Conservation (phyloP, 1,284 basidiomycete species). For the Boletus chippewaensis region DNA sequence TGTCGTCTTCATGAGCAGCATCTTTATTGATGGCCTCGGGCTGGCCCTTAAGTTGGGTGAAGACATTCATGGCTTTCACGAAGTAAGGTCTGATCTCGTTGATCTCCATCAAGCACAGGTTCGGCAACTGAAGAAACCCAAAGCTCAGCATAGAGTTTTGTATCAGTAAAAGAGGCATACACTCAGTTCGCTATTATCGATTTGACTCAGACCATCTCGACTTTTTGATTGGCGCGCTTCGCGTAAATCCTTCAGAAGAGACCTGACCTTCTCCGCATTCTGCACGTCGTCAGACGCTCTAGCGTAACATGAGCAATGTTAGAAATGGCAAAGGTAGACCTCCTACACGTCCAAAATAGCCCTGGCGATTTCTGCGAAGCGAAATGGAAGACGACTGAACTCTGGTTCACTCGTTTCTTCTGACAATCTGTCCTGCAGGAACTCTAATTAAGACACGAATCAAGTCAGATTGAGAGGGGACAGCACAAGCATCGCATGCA, state of each 20-base stretch:
- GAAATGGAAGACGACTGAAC: slow-evolving; percentile 76
- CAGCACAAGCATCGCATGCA: slow-evolving; percentile 1
- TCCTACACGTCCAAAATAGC: slow-evolving; percentile 83
- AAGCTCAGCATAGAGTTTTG: slow-evolving; percentile 3
- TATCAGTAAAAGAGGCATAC: slow-evolving; percentile 39
- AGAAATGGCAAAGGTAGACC: background rate
- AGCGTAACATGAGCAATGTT: slow-evolving; percentile 1
- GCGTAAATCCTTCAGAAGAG: slow-evolving; percentile 86
- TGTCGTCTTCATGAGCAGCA: slow-evolving; percentile 6
- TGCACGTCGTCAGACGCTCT: slow-evolving; percentile 89
- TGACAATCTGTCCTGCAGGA: slow-evolving; percentile 64
- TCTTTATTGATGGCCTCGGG: slow-evolving; percentile 14
- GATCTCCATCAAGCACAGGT: slow-evolving; percentile 86
- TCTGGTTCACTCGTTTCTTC: slow-evolving; percentile 67
- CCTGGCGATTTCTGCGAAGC: slow-evolving; percentile 86
- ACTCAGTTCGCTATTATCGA: slow-evolving; percentile 74
- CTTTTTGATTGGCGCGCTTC: slow-evolving; percentile 94
- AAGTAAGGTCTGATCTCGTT: slow-evolving; percentile 91
- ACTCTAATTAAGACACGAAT: slow-evolving; percentile 41
- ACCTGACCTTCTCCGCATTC: slow-evolving; percentile 74
- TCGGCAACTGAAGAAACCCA: slow-evolving; percentile 55
- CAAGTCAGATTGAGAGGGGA: background rate
- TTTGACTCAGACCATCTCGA: slow-evolving; percentile 68
- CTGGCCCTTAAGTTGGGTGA: slow-evolving; percentile 39
- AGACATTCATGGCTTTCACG: slow-evolving; percentile 71